Evolutionary conservation across 345 rosid species (phyloP).

Genomic region (Eucalyptus regnans): DNA sequence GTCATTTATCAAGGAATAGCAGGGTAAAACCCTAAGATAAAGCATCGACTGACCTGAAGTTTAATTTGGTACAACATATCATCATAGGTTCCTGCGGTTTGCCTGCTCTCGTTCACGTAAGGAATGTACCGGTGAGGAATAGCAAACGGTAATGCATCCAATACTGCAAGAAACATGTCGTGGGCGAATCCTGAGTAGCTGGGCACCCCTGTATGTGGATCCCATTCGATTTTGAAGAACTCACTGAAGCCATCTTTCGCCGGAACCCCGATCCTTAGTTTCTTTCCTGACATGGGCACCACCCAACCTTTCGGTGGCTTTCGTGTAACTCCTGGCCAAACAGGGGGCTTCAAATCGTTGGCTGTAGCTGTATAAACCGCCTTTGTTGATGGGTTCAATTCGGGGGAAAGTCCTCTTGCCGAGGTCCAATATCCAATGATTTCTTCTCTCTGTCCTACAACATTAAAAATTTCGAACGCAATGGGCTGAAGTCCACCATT

Average conservation of each 20-base stretch:
- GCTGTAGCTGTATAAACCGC: neutral
- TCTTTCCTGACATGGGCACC: neutral
- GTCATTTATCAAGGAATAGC: no score
- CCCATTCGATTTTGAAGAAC: neutral
- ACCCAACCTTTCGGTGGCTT: conserved; percentile 6
- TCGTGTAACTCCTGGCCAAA: conserved; percentile 11
- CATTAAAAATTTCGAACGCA: neutral
- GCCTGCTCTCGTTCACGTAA: neutral
- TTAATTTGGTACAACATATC: neutral
- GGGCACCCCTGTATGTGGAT: neutral
- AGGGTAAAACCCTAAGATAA: no score
- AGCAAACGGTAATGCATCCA: conserved; percentile 1
- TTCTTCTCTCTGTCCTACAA: neutral
- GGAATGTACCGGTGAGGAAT: neutral
- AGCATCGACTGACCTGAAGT: neutral
- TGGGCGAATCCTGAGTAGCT: conserved; percentile 1
- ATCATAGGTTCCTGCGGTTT: neutral
- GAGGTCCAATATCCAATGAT: conserved; percentile 2
- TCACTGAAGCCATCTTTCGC: neutral
- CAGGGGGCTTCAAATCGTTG: neutral
- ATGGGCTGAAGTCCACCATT: neutral
- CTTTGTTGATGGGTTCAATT: neutral
- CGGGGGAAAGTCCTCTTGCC: neutral
- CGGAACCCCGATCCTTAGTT: conserved; percentile 9
- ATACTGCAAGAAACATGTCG: conserved; percentile 2